These are phyloP conservation scores for Nicotiana rustica DNA, from an alignment of 305 asterid species.

Conservation along the genomic window DNA sequence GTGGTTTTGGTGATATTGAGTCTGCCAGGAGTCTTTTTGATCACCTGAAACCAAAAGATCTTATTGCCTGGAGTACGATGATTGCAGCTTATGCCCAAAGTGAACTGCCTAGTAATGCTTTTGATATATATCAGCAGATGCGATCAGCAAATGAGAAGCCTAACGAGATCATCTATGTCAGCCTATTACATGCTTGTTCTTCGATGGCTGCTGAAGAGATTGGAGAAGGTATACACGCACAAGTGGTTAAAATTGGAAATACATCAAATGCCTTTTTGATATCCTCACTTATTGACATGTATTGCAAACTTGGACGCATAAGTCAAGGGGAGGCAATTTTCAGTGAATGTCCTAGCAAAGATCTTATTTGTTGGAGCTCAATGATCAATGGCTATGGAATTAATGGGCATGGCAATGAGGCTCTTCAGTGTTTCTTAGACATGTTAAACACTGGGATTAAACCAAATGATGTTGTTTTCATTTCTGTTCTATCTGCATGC, in stretches of 20 bases:
- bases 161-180: slow-evolving; percentile 67
- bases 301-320: slow-evolving; percentile 74
- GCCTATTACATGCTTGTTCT: slow-evolving; percentile 67
- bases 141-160: slow-evolving; percentile 66
- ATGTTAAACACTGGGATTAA: slow-evolving; percentile 64
- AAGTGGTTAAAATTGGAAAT: slow-evolving; percentile 59
- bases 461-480: slow-evolving; percentile 74
- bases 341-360: slow-evolving; percentile 52
- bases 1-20: slow-evolving; percentile 59
- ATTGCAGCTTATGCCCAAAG: slow-evolving; percentile 65
- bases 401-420: slow-evolving; percentile 77
- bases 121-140: slow-evolving; percentile 61
- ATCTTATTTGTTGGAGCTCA: slow-evolving; percentile 90
- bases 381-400: slow-evolving; percentile 86
- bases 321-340: slow-evolving; percentile 61
- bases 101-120: slow-evolving; percentile 52
- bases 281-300: slow-evolving; percentile 70
- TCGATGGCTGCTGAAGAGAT: slow-evolving; percentile 51
- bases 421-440: slow-evolving; percentile 66
- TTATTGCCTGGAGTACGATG: slow-evolving; percentile 83
- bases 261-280: slow-evolving; percentile 57
- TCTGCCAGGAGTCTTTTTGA: slow-evolving; percentile 67
- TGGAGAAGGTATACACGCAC: slow-evolving; percentile 70
- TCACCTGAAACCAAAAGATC: slow-evolving; percentile 61
- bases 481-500: slow-evolving; percentile 78